Conservation (phyloP, 306 rosid species). For the Arachis stenosperma region DNA sequence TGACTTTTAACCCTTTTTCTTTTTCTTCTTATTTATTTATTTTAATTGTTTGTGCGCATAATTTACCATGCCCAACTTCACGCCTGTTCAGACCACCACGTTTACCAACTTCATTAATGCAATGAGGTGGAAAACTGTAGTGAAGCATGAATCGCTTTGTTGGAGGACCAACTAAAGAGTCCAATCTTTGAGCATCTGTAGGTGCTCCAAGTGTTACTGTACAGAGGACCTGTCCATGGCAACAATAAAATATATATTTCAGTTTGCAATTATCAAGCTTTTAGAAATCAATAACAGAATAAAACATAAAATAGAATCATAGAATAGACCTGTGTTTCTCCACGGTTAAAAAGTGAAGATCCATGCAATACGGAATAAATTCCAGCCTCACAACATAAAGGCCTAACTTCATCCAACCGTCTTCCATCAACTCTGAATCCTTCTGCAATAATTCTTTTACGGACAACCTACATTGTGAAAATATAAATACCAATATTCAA, state of each 20-base stretch:
- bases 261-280: conserved; percentile 13
- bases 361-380: conserved; percentile 76
- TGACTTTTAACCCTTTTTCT: background rate
- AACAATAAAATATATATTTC: background rate
- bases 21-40: background rate
- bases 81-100: conserved; percentile 92
- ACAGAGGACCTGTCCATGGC: conserved; percentile 74
- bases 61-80: conserved; percentile 98
- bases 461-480: conserved; percentile 69
- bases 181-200: conserved; percentile 88
- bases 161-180: conserved; percentile 85
- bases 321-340: conserved; percentile 83
- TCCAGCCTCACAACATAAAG: conserved; percentile 87
- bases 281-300: conserved; percentile 29
- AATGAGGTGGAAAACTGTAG: conserved; percentile 94
- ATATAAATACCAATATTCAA: conserved; percentile 33
- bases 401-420: conserved; percentile 92
- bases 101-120: conserved; percentile 92
- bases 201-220: conserved; percentile 98
- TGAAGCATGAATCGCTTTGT: conserved; percentile 97
- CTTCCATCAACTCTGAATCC: conserved; percentile 94
- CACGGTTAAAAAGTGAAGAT: conserved; percentile 85
- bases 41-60: background rate
- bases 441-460: conserved; percentile 78
- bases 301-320: conserved; percentile 25